Evolutionary conservation across 768 basidiomycete genomes (phyloP).

Genomic region (Rhizopogon salebrosus): DNA sequence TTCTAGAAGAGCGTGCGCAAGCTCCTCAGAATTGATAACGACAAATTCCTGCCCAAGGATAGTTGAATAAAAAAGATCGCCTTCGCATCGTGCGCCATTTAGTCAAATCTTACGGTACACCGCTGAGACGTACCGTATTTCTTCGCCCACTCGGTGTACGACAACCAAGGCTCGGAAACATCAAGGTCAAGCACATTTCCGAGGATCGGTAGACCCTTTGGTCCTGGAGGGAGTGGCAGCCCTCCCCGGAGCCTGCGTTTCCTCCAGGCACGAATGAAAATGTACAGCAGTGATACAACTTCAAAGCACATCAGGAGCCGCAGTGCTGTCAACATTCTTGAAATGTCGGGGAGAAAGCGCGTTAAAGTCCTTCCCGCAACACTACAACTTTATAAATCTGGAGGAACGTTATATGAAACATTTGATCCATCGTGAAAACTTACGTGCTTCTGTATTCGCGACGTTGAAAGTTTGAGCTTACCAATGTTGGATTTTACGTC

Average conservation of each 20-base stretch:
- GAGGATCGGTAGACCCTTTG: conserved; percentile 36
- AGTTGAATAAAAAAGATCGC: conserved; percentile 19
- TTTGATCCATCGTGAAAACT: too few relatives aligned
- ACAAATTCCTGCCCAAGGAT: conserved; percentile 24
- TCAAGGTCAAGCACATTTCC: conserved; percentile 20
- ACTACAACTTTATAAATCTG: neutral
- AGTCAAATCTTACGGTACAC: neutral
- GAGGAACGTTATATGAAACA: too few relatives aligned
- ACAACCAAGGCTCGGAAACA: conserved; percentile 21
- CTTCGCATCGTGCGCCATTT: conserved; percentile 5
- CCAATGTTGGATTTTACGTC: too few relatives aligned
- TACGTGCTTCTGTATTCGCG: too few relatives aligned
- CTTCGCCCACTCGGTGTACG: conserved; percentile 30
- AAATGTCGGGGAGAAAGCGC: neutral
- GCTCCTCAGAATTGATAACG: conserved; percentile 17
- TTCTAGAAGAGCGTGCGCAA: conserved; percentile 20
- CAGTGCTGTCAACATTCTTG: neutral
- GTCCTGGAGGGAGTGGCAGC: conserved; percentile 44
- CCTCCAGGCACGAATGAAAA: conserved; percentile 9
- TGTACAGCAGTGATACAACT: neutral
- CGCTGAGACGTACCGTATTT: conserved; percentile 19
- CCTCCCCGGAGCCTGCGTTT: conserved; percentile 8
- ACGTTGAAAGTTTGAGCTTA: too few relatives aligned
- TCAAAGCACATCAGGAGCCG: neutral
- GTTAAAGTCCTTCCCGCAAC: neutral